phyloP scores from a whole-genome alignment of 2,329 filamentous ascomycete genomes.

The Talaromyces piceae region DNA sequence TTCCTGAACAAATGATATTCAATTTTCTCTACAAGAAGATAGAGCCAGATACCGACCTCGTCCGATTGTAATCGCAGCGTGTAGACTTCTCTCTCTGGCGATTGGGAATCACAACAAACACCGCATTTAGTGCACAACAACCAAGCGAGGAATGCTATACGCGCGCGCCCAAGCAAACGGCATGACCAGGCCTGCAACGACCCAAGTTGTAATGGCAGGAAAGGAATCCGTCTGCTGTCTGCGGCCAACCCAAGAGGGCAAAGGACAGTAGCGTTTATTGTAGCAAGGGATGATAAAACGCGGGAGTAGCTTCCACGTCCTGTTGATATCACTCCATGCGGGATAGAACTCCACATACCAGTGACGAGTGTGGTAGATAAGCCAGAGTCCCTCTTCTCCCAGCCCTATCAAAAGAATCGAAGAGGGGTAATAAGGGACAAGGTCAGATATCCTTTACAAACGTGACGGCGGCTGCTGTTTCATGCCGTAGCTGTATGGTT shows the following conservation, averaged over 20 bases:
- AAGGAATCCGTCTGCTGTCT: neutral
- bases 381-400: no score
- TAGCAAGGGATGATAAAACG: neutral
- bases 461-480: no score
- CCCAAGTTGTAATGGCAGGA: neutral
- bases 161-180: no score
- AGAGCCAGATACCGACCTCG: neutral
- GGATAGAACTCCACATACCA: slow-evolving; percentile 5
- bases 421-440: no score
- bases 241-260: neutral
- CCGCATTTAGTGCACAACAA: neutral
- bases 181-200: neutral
- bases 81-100: no score
- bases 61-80: no score
- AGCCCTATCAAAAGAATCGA: no score
- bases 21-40: no score
- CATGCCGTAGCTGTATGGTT: no score
- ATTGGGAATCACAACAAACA: neutral
- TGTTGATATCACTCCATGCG: slow-evolving; percentile 1
- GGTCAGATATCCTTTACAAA: no score
- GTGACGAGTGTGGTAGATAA: slow-evolving; percentile 1
- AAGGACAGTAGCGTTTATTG: neutral
- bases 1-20: no score
- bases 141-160: neutral
- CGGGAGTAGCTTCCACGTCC: neutral